phyloP scores from a whole-genome alignment of 2,329 filamentous ascomycete genomes.

The Graphilbum fragrans region DNA sequence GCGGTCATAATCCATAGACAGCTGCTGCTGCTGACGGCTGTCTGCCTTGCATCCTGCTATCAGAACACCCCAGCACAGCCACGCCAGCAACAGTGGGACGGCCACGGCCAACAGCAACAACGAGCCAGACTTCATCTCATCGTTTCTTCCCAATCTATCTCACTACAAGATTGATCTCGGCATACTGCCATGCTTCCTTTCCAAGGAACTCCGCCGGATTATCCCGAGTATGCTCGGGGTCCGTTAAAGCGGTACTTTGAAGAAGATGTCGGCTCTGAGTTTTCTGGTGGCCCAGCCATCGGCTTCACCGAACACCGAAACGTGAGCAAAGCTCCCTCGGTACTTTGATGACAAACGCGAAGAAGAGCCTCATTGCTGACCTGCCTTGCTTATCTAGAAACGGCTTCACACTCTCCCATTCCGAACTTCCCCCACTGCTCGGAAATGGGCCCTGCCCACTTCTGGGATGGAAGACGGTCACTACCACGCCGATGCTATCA shows the following conservation, averaged over 20 bases:
- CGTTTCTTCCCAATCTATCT: neutral
- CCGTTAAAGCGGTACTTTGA: slow-evolving; percentile 33
- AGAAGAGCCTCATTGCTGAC: neutral
- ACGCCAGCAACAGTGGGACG: no score
- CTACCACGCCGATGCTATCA: slow-evolving; percentile 21
- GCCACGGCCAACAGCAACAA: no score
- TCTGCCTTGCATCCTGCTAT: no score
- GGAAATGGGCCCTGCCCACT: slow-evolving; percentile 19
- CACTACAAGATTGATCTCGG: no score
- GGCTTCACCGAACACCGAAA: slow-evolving; percentile 39
- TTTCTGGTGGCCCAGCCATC: slow-evolving; percentile 19
- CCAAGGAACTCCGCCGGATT: neutral
- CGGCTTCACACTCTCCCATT: slow-evolving; percentile 40
- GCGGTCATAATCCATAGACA: no score
- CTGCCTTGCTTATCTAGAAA: slow-evolving; percentile 28
- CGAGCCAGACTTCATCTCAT: neutral
- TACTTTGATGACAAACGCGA: no score
- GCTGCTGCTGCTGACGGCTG: no score
- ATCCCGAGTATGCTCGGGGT: slow-evolving; percentile 19
- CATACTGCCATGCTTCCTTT: slow-evolving; percentile 8
- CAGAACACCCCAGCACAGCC: no score
- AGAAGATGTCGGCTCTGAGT: slow-evolving; percentile 24
- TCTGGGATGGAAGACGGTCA: slow-evolving; percentile 8
- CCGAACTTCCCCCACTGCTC: slow-evolving; percentile 29
- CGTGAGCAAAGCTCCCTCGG: slow-evolving; percentile 23